A percentile compares a stretch with the other conserved stretches of the same genome.
Conservation (phyloP, 352 stramenopile genomes). For the Globisporangium orthogonon region DNA sequence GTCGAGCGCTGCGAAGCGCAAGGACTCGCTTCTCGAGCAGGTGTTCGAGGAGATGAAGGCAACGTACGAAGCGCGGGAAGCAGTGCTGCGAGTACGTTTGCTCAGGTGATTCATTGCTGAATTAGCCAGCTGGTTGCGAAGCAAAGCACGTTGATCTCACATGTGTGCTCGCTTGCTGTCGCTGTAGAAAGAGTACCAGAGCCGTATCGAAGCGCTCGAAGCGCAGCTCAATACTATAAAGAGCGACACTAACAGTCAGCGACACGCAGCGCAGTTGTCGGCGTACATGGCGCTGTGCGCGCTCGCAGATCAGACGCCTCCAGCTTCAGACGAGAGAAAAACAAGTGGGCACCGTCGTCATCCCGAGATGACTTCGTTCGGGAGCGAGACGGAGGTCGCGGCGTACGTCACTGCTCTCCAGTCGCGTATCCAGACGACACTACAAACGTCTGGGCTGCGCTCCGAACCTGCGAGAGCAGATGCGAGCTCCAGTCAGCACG, state of each 20-base stretch:
- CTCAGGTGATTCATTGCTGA: background rate
- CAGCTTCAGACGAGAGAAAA: background rate
- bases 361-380: slow-evolving; percentile 21
- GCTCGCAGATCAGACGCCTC: slow-evolving; percentile 22
- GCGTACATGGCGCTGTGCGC: slow-evolving; percentile 46
- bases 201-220: slow-evolving; percentile 28
- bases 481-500: background rate
- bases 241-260: slow-evolving; percentile 1
- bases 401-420: slow-evolving; percentile 35
- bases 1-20: slow-evolving; percentile 14
- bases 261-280: slow-evolving; percentile 10
- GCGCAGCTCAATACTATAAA: slow-evolving; percentile 13
- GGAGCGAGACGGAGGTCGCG: slow-evolving; percentile 18
- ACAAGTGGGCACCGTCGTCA: slow-evolving; percentile 8
- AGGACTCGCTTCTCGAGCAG: slow-evolving; percentile 34
- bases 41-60: slow-evolving; percentile 40
- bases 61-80: slow-evolving; percentile 48
- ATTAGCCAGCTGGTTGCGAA: too few relatives aligned
- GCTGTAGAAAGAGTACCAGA: slow-evolving; percentile 29
- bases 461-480: too few relatives aligned
- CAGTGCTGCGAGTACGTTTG: slow-evolving; percentile 29
- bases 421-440: slow-evolving; percentile 18
- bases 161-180: background rate
- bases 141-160: background rate
- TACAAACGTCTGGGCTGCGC: background rate